A percentile compares a stretch with the other conserved stretches of the same genome.
Conservation (phyloP, 2,329 filamentous ascomycete genomes). For the Amauroascus verrucosus region DNA sequence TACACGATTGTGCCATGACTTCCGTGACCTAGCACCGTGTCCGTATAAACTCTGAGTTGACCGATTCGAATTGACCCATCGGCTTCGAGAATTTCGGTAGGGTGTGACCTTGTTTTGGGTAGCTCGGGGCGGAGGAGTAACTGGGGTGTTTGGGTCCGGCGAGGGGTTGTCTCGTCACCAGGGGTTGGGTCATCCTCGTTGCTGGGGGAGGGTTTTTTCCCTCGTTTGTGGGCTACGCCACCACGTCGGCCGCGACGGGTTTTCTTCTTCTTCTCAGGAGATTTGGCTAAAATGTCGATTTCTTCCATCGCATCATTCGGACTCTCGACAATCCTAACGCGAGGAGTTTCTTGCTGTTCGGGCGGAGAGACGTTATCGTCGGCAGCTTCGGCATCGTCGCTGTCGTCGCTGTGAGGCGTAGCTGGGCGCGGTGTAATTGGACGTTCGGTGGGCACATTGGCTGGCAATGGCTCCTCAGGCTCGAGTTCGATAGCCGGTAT, state of each 20-base stretch:
- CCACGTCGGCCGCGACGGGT: constrained; percentile 61
- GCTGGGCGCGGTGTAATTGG: not conserved
- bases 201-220: constrained; percentile 44
- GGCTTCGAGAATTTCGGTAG: constrained; percentile 45
- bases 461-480: not conserved
- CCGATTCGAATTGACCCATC: constrained; percentile 55
- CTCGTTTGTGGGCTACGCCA: constrained; percentile 53
- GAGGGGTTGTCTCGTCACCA: constrained; percentile 11
- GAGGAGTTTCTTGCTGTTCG: constrained; percentile 22
- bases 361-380: constrained; percentile 11
- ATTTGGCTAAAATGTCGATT: constrained; percentile 22
- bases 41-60: constrained; percentile 50
- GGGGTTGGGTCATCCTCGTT: constrained; percentile 49
- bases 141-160: constrained; percentile 31
- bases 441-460: not conserved
- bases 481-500: not conserved
- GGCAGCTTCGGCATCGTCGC: not conserved
- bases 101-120: constrained; percentile 44
- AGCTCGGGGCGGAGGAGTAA: constrained; percentile 47
- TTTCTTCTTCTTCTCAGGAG: constrained; percentile 52
- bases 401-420: not conserved
- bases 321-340: constrained; percentile 34
- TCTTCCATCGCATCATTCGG: constrained; percentile 28
- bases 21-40: constrained; percentile 57
- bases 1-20: constrained; percentile 97